phyloP scores from a whole-genome alignment of 1,284 basidiomycete genomes.

The Apiotrichum gamsii region DNA sequence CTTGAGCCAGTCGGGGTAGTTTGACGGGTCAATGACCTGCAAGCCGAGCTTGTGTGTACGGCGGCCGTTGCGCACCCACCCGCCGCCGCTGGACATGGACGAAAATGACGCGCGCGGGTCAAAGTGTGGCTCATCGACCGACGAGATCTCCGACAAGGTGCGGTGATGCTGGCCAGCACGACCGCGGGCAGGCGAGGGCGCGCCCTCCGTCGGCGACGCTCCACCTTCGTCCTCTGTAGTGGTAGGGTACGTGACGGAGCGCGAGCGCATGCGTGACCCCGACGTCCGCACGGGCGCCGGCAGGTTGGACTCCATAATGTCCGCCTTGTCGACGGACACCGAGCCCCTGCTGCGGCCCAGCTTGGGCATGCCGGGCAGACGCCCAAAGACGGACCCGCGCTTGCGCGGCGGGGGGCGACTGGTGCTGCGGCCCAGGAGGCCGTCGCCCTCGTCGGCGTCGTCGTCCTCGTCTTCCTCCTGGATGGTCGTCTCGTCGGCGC shows the following conservation, averaged over 20 bases:
- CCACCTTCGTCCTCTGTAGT: not conserved
- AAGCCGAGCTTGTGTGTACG: conserved; percentile 13
- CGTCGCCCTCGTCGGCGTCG: conserved; percentile 53
- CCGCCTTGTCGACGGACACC: conserved; percentile 31
- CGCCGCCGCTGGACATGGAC: not conserved
- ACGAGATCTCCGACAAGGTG: conserved; percentile 26
- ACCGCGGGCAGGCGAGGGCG: conserved; percentile 10
- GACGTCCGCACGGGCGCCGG: conserved; percentile 19
- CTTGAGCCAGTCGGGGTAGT: conserved; percentile 28
- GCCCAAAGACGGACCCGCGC: conserved; percentile 21
- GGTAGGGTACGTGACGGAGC: conserved; percentile 2
- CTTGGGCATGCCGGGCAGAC: conserved; percentile 7
- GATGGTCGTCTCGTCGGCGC: conserved; percentile 49
- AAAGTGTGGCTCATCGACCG: conserved; percentile 17
- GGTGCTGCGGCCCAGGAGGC: conserved; percentile 11
- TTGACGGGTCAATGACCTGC: conserved; percentile 31
- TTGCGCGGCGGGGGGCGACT: conserved; percentile 15
- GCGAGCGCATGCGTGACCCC: conserved; percentile 12
- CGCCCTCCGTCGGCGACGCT: not conserved
- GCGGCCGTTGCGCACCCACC: not conserved
- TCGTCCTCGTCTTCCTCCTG: conserved; percentile 52
- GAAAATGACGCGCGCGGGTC: conserved; percentile 40
- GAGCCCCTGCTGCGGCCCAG: not conserved
- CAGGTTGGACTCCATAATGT: conserved; percentile 41
- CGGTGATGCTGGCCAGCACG: conserved; percentile 14